Evolutionary conservation across 2,329 filamentous ascomycete genomes (phyloP).

Genomic region (Penicillium polonicum): DNA sequence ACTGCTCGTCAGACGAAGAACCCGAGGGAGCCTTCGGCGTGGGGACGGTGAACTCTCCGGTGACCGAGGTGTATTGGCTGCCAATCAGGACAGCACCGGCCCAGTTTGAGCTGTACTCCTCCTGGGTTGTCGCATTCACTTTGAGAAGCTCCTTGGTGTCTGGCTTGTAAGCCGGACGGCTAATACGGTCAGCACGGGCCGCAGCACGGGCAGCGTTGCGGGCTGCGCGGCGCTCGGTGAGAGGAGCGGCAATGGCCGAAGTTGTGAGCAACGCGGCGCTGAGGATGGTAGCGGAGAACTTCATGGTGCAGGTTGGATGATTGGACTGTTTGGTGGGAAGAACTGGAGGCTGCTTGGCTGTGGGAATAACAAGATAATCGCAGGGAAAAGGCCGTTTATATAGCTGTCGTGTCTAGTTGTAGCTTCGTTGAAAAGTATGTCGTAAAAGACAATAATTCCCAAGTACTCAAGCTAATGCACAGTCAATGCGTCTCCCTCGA

Average conservation of each 20-base stretch:
- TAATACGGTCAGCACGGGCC: constrained; percentile 27
- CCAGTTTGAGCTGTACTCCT: constrained; percentile 56
- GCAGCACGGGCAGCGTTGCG: constrained; percentile 29
- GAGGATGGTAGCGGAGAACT: constrained; percentile 43
- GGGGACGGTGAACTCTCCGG: constrained; percentile 54
- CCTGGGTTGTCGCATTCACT: constrained; percentile 41
- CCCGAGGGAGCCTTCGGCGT: constrained; percentile 42
- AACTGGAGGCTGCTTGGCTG: neutral
- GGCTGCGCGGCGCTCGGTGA: constrained; percentile 37
- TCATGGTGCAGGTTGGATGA: constrained; percentile 46
- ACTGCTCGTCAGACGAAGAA: constrained; percentile 31
- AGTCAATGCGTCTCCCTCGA: neutral
- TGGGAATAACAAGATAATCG: neutral
- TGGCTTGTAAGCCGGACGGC: constrained; percentile 31
- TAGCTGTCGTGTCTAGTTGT: neutral
- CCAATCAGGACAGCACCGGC: constrained; percentile 56
- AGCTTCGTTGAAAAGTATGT: neutral
- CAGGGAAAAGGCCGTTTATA: neutral
- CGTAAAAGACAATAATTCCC: too few relatives aligned
- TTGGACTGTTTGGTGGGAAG: neutral
- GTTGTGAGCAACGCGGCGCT: constrained; percentile 44
- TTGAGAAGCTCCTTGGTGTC: constrained; percentile 26
- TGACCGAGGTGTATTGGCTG: constrained; percentile 51
- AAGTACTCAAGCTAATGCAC: neutral
- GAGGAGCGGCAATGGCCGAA: constrained; percentile 49